phyloP scores from a whole-genome alignment of 306 rosid genomes.

The Trifolium subterraneum region DNA sequence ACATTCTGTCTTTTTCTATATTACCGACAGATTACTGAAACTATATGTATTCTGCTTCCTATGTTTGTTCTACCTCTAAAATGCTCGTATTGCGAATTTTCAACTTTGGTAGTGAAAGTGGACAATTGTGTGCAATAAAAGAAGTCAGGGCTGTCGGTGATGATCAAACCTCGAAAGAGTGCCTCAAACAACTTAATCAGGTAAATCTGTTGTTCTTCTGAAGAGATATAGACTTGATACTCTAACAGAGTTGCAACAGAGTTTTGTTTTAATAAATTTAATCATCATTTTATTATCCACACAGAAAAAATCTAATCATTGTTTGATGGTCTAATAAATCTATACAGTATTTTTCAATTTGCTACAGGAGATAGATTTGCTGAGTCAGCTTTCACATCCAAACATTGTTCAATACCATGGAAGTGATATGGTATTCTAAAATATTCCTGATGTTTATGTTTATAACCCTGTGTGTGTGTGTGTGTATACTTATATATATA shows the following conservation, averaged over 20 bases:
- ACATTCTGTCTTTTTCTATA: constrained; percentile 26
- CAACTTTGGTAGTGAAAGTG: constrained; percentile 73
- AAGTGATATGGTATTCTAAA: constrained; percentile 75
- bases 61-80: constrained; percentile 46
- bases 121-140: constrained; percentile 97
- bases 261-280: constrained; percentile 10
- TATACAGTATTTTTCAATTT: constrained; percentile 22
- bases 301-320: not conserved
- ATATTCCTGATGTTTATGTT: constrained; percentile 9
- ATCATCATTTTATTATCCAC: not conserved
- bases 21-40: constrained; percentile 36
- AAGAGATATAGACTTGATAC: constrained; percentile 16
- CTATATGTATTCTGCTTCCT: constrained; percentile 30
- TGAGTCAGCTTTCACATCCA: constrained; percentile 82
- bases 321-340: constrained; percentile 24
- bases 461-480: not conserved
- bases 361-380: constrained; percentile 87
- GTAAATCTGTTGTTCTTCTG: constrained; percentile 49
- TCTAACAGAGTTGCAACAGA: constrained; percentile 25
- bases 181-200: constrained; percentile 96
- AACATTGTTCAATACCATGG: constrained; percentile 94
- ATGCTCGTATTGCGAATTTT: constrained; percentile 43
- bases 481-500: too few relatives aligned
- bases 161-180: constrained; percentile 85
- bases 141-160: constrained; percentile 88